Conservation (phyloP, 139 green algal species). For the Diplosphaera chodatii region DNA sequence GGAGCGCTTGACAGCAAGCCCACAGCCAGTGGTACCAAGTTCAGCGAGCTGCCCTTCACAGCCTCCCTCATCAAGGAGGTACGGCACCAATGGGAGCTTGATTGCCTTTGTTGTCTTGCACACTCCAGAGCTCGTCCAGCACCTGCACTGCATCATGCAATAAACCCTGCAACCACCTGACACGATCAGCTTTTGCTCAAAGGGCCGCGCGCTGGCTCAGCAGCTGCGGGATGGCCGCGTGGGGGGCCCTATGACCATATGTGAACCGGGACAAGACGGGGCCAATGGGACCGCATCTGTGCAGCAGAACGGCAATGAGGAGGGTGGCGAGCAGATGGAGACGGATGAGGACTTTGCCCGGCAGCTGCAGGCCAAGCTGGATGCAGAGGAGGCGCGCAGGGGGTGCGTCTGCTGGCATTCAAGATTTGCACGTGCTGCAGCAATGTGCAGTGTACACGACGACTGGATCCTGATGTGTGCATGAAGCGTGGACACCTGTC, state of each 20-base stretch:
- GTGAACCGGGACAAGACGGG: not conserved
- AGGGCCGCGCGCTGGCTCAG: not conserved
- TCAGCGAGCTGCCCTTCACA: slow-evolving; percentile 4
- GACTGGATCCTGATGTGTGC: too few species aligned
- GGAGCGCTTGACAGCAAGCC: slow-evolving; percentile 1
- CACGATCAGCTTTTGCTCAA: too few species aligned
- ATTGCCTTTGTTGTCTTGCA: too few species aligned
- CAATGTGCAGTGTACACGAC: too few species aligned
- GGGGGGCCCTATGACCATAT: not conserved
- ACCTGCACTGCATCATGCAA: too few species aligned
- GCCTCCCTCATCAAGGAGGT: slow-evolving; percentile 12
- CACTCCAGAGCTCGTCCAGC: too few species aligned
- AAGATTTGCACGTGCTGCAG: too few species aligned
- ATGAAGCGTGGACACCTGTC: too few species aligned
- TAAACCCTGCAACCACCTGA: too few species aligned
- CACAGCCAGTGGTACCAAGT: not conserved
- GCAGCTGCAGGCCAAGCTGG: slow-evolving; percentile 74
- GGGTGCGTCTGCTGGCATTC: too few species aligned
- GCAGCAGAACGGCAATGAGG: not conserved
- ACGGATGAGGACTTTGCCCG: slow-evolving; percentile 68
- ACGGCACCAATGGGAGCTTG: too few species aligned
- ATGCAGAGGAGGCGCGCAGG: slow-evolving; percentile 31
- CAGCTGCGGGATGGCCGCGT: not conserved
- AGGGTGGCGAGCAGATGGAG: slow-evolving; percentile 27
- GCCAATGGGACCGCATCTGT: not conserved